Evolutionary conservation across 441 rosid species (phyloP).

Genomic region (Gossypium schwendimanii): DNA sequence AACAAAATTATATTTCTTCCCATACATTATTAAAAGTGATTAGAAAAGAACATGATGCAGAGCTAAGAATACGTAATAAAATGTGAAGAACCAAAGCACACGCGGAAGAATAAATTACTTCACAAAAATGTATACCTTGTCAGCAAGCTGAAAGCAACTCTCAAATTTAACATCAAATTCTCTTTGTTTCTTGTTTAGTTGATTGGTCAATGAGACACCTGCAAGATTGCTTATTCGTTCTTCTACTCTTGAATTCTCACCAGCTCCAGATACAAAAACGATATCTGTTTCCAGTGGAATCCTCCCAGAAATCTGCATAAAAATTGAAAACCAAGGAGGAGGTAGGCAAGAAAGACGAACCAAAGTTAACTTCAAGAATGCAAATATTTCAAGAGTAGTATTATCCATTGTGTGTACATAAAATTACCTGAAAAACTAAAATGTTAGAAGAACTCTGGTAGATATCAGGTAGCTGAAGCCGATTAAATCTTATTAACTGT

Average conservation of each 20-base stretch:
- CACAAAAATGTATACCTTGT: constrained; percentile 45
- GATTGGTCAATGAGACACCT: constrained; percentile 57
- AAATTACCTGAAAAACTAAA: constrained; percentile 78
- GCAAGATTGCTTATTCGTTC: constrained; percentile 68
- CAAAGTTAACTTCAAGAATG: constrained; percentile 9
- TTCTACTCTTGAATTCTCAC: constrained; percentile 41
- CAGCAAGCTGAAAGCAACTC: constrained; percentile 47
- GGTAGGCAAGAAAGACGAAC: constrained; percentile 2
- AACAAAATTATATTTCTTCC: neutral
- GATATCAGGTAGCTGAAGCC: constrained; percentile 69
- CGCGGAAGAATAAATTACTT: neutral
- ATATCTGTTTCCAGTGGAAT: constrained; percentile 71
- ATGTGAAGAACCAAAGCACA: constrained; percentile 11
- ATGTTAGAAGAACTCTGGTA: constrained; percentile 63
- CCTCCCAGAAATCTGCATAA: constrained; percentile 66
- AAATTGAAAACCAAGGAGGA: constrained; percentile 9
- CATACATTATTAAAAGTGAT: neutral
- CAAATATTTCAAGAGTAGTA: constrained; percentile 2
- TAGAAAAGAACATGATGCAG: constrained; percentile 7
- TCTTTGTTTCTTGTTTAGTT: constrained; percentile 46
- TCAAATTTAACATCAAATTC: constrained; percentile 72
- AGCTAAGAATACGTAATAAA: constrained; percentile 3
- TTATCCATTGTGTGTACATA: neutral
- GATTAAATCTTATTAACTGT: constrained; percentile 57
- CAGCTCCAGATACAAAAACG: constrained; percentile 71